A percentile compares a stretch with the other conserved stretches of the same genome.
Evolutionary conservation across 1,284 basidiomycete species (phyloP).

Genomic region (Gymnopus androsaceus): DNA sequence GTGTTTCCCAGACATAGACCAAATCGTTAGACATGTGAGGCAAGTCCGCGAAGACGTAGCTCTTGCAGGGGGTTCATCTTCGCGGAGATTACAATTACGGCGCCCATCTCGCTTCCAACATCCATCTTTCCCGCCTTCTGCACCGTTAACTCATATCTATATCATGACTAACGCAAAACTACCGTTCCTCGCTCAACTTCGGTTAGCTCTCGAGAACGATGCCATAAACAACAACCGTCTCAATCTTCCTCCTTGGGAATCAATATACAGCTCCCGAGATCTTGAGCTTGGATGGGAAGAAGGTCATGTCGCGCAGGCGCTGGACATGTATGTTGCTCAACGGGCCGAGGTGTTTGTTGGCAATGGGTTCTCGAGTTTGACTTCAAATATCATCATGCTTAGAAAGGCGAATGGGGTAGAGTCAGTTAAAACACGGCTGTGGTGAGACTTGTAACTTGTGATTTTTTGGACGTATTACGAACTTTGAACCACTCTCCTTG

Average conservation of each 20-base stretch:
- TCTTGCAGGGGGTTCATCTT: neutral
- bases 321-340: constrained; percentile 55
- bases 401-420: constrained; percentile 38
- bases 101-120: too few relatives aligned
- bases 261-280: constrained; percentile 47
- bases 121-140: too few relatives aligned
- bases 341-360: constrained; percentile 55
- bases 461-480: too few relatives aligned
- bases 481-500: too few relatives aligned
- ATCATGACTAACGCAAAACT: constrained; percentile 57
- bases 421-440: constrained; percentile 33
- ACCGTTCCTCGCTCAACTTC: constrained; percentile 49
- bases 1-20: constrained; percentile 50
- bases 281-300: constrained; percentile 46
- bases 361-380: constrained; percentile 62
- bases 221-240: constrained; percentile 31
- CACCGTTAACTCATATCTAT: constrained; percentile 37
- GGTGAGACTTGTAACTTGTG: too few relatives aligned
- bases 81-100: too few relatives aligned
- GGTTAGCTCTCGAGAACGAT: constrained; percentile 36
- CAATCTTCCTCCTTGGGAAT: constrained; percentile 32
- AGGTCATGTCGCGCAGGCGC: constrained; percentile 45
- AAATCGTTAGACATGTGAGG: constrained; percentile 46
- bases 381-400: constrained; percentile 56
- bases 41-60: constrained; percentile 29